Percentiles rank a stretch among this genome's conserved stretches.
phyloP scores from a whole-genome alignment of 2,329 filamentous ascomycete species.

The Nothopassalora personata region DNA sequence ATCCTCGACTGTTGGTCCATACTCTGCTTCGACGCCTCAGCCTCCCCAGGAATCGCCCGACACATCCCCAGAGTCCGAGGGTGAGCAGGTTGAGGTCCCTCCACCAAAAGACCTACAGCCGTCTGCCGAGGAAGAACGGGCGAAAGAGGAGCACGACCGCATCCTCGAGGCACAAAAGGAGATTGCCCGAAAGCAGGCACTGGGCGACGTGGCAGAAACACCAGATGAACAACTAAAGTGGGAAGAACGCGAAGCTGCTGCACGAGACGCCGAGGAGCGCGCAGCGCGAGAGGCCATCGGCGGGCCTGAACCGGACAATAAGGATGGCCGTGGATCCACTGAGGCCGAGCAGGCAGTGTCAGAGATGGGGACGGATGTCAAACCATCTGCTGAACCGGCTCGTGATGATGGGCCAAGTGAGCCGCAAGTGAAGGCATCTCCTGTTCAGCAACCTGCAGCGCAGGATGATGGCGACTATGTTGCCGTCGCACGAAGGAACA shows the following conservation, averaged over 20 bases:
- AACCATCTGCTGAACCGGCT: background rate
- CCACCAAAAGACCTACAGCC: slow-evolving; percentile 31
- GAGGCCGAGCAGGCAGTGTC: slow-evolving; percentile 25
- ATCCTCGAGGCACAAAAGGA: slow-evolving; percentile 47
- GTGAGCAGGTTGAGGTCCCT: slow-evolving; percentile 22
- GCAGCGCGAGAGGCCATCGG: slow-evolving; percentile 31
- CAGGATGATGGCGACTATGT: slow-evolving; percentile 24
- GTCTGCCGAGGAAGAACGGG: slow-evolving; percentile 35
- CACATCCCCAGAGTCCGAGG: slow-evolving; percentile 31
- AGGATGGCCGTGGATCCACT: slow-evolving; percentile 14
- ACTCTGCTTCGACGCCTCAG: slow-evolving; percentile 67
- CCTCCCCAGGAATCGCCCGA: slow-evolving; percentile 47
- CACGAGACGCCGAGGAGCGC: slow-evolving; percentile 38
- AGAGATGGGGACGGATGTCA: slow-evolving; percentile 14
- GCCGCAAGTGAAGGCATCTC: slow-evolving; percentile 10
- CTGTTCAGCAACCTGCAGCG: slow-evolving; percentile 11
- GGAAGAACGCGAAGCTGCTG: slow-evolving; percentile 40
- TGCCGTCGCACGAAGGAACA: slow-evolving; percentile 19
- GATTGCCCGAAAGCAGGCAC: slow-evolving; percentile 38
- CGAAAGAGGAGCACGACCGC: slow-evolving; percentile 52
- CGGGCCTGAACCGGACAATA: slow-evolving; percentile 26
- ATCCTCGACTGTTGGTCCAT: slow-evolving; percentile 62
- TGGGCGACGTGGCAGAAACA: slow-evolving; percentile 44
- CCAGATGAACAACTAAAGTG: slow-evolving; percentile 55
- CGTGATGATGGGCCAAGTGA: background rate